These are phyloP conservation scores for Litsea cubeba DNA, from an alignment of 164 flowering plant species.

Conservation along the genomic window DNA sequence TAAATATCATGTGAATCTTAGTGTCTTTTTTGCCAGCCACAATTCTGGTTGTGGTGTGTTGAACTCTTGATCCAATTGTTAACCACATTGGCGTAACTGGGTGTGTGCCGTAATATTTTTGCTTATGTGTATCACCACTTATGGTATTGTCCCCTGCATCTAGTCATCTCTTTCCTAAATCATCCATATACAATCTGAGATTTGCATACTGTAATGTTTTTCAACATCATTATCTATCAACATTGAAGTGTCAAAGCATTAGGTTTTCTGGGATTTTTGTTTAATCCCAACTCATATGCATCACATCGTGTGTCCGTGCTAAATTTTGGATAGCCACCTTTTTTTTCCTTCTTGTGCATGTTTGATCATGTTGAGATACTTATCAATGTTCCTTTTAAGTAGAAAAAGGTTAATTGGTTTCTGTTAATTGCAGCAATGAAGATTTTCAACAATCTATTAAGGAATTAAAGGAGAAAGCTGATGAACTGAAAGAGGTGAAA, in stretches of 20 bases:
- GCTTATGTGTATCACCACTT: neutral
- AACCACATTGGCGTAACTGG: neutral
- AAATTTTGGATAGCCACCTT: neutral
- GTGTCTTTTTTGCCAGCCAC: too few relatives aligned
- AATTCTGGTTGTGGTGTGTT: too few relatives aligned
- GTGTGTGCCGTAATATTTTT: neutral
- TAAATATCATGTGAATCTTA: too few relatives aligned
- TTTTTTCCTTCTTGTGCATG: neutral
- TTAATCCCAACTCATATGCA: too few relatives aligned
- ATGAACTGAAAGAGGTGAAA: conserved; percentile 62
- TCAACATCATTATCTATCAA: neutral
- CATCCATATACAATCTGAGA: neutral
- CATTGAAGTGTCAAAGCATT: neutral
- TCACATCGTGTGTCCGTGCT: neutral
- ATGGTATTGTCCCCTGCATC: neutral
- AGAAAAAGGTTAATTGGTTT: neutral
- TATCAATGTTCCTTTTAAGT: neutral
- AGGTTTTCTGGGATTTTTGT: neutral
- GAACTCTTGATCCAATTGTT: too few relatives aligned
- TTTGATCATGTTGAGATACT: neutral
- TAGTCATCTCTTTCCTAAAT: too few relatives aligned
- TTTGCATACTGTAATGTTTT: neutral
- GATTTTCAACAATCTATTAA: conserved; percentile 71
- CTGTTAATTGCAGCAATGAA: conserved; percentile 45
- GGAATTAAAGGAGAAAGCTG: conserved; percentile 82